Conservation (phyloP, 306 rosid genomes). For the Rosa rugosa region DNA sequence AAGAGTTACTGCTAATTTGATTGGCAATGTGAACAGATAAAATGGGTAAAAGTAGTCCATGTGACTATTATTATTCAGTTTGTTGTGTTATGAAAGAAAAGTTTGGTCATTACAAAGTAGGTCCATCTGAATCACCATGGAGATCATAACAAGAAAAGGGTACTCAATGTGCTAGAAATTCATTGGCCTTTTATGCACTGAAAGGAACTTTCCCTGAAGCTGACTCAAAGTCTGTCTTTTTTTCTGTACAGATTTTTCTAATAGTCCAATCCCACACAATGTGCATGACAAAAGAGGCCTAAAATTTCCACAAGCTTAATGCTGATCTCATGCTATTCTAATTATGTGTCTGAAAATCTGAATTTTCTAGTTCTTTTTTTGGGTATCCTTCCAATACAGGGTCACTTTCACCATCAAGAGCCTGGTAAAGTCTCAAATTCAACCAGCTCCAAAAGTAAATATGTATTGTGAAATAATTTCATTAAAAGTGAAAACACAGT, state of each 20-base stretch:
- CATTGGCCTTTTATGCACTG: background rate
- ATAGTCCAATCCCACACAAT: background rate
- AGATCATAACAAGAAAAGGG: background rate
- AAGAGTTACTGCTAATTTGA: background rate
- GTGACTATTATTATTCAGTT: background rate
- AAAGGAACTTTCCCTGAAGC: constrained; percentile 2
- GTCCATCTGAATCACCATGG: background rate
- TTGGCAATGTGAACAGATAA: background rate
- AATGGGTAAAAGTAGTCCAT: background rate
- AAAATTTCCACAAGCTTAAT: background rate
- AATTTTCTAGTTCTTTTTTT: background rate
- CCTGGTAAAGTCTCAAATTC: background rate
- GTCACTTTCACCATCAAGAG: background rate
- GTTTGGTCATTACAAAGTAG: background rate
- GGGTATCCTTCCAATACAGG: background rate
- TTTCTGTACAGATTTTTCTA: background rate
- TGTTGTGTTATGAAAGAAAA: background rate
- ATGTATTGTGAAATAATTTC: background rate
- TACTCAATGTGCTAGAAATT: background rate
- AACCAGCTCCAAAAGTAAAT: background rate
- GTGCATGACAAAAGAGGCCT: background rate
- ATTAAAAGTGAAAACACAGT: background rate
- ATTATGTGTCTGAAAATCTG: background rate
- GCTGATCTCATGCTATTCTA: background rate
- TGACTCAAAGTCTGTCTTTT: background rate